Base-by-base conservation (phyloP, 768 basidiomycete species). In the Lyophyllum shimeji region DNA sequence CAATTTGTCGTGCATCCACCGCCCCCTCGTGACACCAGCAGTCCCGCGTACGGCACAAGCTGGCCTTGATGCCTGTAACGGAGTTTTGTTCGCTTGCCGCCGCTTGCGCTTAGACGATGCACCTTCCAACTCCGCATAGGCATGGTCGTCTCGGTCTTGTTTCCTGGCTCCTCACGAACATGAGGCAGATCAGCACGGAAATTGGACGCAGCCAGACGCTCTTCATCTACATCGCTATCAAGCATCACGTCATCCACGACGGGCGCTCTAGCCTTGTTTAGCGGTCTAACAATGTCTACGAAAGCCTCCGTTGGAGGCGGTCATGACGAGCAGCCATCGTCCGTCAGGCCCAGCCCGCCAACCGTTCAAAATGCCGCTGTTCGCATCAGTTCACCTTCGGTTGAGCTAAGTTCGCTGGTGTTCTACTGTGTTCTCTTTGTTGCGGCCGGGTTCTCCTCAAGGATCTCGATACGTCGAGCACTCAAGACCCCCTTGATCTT, bases 201-300 rank as follows among this genome's bases (percentile, higher is more conserved):
- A 18, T 44, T 48, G 34, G 51, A 55, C 45, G 33, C 50, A 47
- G 56, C 27, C 21, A 53, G 46, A 43, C 31, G n/a, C 42, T 48
- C 54, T 53, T n/a, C 31, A 56, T 59, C 52, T 56, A 43, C 50
- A 57, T 58, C 53, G 57, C 33, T 57, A 62, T 65, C 50, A 55
- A 54, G 45, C 59, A 54, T 67, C 64, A 64, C 61, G 60, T 67
- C 65, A 63, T 47, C 24, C 18, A 46, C 44, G 58, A 58, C 59
- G 52, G 59, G 61, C 57, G 60, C 46, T 58, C 53, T 63, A 46
- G 49, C 54, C 56, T 42, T 51, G 27, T 50, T 45, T 44, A 15
- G 25, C 50, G 42, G 42, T 52, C 34, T 52, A 45, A 53, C 54
- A 40, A 44, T 47, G 23, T 33, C 31, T 27, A 53, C 9, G 31